Conservation (phyloP, 768 basidiomycete species). For the Chiua virens region DNA sequence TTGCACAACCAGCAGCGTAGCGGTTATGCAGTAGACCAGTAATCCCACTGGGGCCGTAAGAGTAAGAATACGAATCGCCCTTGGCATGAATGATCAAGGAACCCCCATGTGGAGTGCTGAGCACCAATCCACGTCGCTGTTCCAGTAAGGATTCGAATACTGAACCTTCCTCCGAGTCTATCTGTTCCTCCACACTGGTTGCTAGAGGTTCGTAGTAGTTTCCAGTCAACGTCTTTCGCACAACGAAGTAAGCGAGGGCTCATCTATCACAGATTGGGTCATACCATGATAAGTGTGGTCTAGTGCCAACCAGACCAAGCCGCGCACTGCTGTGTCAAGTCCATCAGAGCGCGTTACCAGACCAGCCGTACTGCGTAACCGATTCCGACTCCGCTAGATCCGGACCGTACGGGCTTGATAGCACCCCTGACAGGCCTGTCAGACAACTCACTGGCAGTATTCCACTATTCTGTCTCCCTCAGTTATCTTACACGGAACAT, state of each 20-base stretch:
- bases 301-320: not conserved
- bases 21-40: slow-evolving; percentile 62
- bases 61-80: slow-evolving; percentile 53
- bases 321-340: not conserved
- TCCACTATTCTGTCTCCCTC: too few species aligned
- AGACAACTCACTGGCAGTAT: too few species aligned
- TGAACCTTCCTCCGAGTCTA: slow-evolving; percentile 11
- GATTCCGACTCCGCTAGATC: too few species aligned
- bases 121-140: slow-evolving; percentile 14
- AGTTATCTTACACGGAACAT: too few species aligned
- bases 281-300: slow-evolving; percentile 13
- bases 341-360: too few species aligned
- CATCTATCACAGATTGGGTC: not conserved
- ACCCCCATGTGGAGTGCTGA: slow-evolving; percentile 28
- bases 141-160: slow-evolving; percentile 18
- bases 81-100: slow-evolving; percentile 22
- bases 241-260: not conserved
- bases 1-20: slow-evolving; percentile 64
- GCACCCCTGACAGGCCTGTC: too few species aligned
- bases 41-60: slow-evolving; percentile 72
- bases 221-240: slow-evolving; percentile 3
- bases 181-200: slow-evolving; percentile 10
- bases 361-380: too few species aligned
- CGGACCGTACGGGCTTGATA: too few species aligned
- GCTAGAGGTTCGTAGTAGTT: slow-evolving; percentile 19